Conservation (phyloP, 805 yeast species). For the Candida morakotiae region DNA sequence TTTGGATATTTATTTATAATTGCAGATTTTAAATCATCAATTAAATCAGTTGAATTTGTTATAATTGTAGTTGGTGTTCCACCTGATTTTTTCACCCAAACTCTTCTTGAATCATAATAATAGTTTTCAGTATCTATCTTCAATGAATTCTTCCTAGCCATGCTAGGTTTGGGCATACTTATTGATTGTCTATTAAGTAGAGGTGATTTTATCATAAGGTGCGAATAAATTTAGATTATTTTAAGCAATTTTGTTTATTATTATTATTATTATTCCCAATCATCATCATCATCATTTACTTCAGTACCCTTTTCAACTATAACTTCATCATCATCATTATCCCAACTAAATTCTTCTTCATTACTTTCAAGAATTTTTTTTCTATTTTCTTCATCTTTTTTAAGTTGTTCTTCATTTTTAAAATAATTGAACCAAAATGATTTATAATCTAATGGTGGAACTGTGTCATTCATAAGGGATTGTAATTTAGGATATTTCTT, state of each 20-base stretch:
- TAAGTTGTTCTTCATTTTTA: constrained; percentile 47
- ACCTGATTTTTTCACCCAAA: constrained; percentile 51
- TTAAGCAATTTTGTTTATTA: no score
- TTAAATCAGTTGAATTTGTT: constrained; percentile 58
- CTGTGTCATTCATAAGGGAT: constrained; percentile 55
- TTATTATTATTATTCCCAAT: constrained; percentile 50
- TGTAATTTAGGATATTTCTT: constrained; percentile 44
- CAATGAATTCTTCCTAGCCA: constrained; percentile 11
- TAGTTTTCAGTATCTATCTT: constrained; percentile 4
- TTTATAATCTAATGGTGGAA: constrained; percentile 60
- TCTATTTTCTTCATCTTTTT: constrained; percentile 61
- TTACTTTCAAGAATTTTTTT: constrained; percentile 48
- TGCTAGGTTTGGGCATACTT: not conserved
- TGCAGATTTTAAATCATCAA: constrained; percentile 77
- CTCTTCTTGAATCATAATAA: constrained; percentile 24
- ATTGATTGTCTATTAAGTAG: not conserved
- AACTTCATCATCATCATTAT: constrained; percentile 39
- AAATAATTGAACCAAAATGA: constrained; percentile 77
- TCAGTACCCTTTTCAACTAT: constrained; percentile 8
- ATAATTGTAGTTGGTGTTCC: constrained; percentile 68
- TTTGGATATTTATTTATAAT: constrained; percentile 65
- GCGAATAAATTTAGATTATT: no score
- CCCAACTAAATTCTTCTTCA: constrained; percentile 53
- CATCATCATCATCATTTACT: constrained; percentile 42
- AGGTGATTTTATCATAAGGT: constrained; percentile 4